A percentile compares a stretch with the other conserved stretches of the same genome.
Evolutionary conservation across 352 stramenopile genomes (phyloP).

Genomic region (Globisporangium emineosum): DNA sequence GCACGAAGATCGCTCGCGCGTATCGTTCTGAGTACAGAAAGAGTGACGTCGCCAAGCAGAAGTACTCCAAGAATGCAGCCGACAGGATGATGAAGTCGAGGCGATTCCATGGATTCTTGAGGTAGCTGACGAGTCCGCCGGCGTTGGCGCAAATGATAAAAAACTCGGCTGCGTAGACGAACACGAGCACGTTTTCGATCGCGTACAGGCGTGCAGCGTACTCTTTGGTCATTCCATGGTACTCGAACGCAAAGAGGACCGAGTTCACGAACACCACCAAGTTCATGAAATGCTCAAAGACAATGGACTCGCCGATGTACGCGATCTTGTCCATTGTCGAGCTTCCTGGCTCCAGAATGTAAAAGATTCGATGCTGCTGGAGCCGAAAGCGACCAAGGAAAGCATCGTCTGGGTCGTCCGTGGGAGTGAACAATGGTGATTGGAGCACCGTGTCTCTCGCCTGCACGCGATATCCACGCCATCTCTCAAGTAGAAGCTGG

Average conservation of each 20-base stretch:
- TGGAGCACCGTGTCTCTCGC: slow-evolving; percentile 35
- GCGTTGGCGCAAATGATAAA: slow-evolving; percentile 52
- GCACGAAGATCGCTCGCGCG: slow-evolving; percentile 66
- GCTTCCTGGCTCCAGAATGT: slow-evolving; percentile 48
- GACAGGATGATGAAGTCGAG: slow-evolving; percentile 73
- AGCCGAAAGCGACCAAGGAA: slow-evolving; percentile 60
- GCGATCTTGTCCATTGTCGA: slow-evolving; percentile 47
- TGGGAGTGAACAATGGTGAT: slow-evolving; percentile 45
- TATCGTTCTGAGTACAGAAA: slow-evolving; percentile 66
- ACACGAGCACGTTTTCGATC: slow-evolving; percentile 63
- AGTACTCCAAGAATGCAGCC: slow-evolving; percentile 60
- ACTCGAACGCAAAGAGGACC: slow-evolving; percentile 74
- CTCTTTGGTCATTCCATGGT: slow-evolving; percentile 55
- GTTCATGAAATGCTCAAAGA: slow-evolving; percentile 82
- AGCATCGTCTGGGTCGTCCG: slow-evolving; percentile 44
- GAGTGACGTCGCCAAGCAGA: slow-evolving; percentile 54
- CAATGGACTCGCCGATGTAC: slow-evolving; percentile 42
- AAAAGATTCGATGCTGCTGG: slow-evolving; percentile 63
- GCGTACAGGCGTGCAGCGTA: slow-evolving; percentile 62
- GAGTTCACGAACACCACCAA: slow-evolving; percentile 71
- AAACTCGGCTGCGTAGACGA: slow-evolving; percentile 72
- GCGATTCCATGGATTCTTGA: slow-evolving; percentile 82
- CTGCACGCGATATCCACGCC: slow-evolving; percentile 29
- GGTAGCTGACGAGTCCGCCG: slow-evolving; percentile 56
- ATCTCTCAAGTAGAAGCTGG: slow-evolving; percentile 36